phyloP scores from a whole-genome alignment of 2,329 filamentous ascomycete genomes.

The Helotiales sp. region DNA sequence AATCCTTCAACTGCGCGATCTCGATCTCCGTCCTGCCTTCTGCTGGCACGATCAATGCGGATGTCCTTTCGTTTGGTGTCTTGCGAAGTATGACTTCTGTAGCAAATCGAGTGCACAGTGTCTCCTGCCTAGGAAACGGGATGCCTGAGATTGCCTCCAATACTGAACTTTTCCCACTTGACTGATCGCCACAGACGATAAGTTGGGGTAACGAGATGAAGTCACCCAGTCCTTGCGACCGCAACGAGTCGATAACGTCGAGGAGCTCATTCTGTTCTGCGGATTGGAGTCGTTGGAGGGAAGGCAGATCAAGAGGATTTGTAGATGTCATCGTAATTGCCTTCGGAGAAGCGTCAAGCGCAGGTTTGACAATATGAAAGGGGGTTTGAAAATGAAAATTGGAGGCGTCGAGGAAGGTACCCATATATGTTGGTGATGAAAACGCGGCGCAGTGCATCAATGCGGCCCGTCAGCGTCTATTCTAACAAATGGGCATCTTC shows the following conservation, averaged over 20 bases:
- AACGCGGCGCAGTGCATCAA: no score
- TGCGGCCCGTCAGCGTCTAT: neutral
- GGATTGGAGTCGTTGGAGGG: conserved; percentile 17
- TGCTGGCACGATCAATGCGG: conserved; percentile 17
- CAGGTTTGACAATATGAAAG: no score
- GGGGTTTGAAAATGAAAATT: no score
- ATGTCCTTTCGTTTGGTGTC: conserved; percentile 2
- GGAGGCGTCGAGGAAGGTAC: no score
- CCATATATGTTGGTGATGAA: no score
- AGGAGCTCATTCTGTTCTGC: conserved; percentile 55
- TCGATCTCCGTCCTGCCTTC: conserved; percentile 10
- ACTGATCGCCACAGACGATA: conserved; percentile 18
- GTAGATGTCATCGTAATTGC: conserved; percentile 6
- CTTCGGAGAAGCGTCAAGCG: neutral
- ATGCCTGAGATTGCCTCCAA: conserved; percentile 38
- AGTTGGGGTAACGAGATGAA: conserved; percentile 42
- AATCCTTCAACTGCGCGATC: conserved; percentile 14
- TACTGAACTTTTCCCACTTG: conserved; percentile 39
- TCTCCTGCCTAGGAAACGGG: conserved; percentile 40
- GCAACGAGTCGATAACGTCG: conserved; percentile 56
- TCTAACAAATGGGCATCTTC: neutral
- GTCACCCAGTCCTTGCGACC: conserved; percentile 27
- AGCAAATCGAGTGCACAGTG: conserved; percentile 44
- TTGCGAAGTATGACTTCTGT: conserved; percentile 43
- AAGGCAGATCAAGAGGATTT: conserved; percentile 11